Percentiles rank a stretch among this genome's conserved stretches.
Conservation (phyloP, 352 stramenopile species). For the Phytophthora crassamura region DNA sequence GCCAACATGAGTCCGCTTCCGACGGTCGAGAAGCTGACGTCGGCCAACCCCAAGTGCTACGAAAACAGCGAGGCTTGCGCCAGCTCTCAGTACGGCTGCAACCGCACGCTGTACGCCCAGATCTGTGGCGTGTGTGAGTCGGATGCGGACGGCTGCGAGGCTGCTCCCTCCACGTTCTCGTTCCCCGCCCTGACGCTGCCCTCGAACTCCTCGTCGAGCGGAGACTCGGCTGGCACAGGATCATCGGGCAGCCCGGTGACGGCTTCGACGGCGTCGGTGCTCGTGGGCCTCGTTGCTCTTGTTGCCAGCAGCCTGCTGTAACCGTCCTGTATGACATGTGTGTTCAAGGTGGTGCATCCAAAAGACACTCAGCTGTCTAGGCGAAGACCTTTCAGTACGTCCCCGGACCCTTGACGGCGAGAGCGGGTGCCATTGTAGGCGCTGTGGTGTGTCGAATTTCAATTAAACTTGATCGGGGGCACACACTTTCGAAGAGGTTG, state of each 20-base stretch:
- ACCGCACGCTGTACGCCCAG: conserved; percentile 59
- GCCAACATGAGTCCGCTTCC: conserved; percentile 61
- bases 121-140: conserved; percentile 55
- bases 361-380: conserved; percentile 4
- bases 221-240: neutral
- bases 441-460: conserved; percentile 7
- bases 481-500: neutral
- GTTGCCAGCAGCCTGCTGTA: conserved; percentile 58
- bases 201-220: conserved; percentile 18
- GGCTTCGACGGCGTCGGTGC: conserved; percentile 33
- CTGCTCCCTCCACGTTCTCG: conserved; percentile 45
- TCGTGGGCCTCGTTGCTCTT: conserved; percentile 45
- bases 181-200: conserved; percentile 55
- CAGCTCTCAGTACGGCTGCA: conserved; percentile 45
- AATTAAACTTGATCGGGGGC: neutral
- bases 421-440: neutral
- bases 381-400: conserved; percentile 7
- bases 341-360: conserved; percentile 1
- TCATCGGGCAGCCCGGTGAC: conserved; percentile 26
- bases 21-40: conserved; percentile 38
- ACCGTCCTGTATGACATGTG: conserved; percentile 16
- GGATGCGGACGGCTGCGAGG: conserved; percentile 39
- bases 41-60: conserved; percentile 65
- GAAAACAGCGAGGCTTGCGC: conserved; percentile 54
- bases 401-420: neutral